Evolutionary conservation across 2,329 filamentous ascomycete species (phyloP).

Genomic region (Lojkania enalia): DNA sequence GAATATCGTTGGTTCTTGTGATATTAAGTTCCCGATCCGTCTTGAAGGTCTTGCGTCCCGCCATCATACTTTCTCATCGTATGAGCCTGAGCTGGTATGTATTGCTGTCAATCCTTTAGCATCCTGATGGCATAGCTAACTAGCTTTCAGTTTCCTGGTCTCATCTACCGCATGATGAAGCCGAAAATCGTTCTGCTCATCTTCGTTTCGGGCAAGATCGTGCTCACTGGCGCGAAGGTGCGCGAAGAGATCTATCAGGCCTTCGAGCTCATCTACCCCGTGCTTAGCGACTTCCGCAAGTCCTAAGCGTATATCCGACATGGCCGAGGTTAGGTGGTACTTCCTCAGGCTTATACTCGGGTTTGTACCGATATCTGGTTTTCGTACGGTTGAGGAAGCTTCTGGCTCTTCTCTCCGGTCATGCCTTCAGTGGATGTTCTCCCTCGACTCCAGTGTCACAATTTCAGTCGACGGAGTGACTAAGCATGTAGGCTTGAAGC

Average conservation of each 20-base stretch:
- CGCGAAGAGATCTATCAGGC: conserved; percentile 77
- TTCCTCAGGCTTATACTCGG: neutral
- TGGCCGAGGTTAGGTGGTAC: neutral
- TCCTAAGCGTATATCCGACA: conserved; percentile 49
- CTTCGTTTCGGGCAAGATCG: conserved; percentile 98
- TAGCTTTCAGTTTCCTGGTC: conserved; percentile 99
- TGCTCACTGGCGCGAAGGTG: conserved; percentile 95
- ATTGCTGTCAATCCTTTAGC: too few relatives aligned
- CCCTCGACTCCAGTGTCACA: too few relatives aligned
- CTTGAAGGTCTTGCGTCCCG: conserved; percentile 92
- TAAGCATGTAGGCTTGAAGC: too few relatives aligned
- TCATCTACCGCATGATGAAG: conserved; percentile 99
- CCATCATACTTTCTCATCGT: conserved; percentile 95
- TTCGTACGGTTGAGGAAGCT: too few relatives aligned
- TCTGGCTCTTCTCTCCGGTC: too few relatives aligned
- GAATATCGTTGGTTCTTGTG: conserved; percentile 97
- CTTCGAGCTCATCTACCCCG: conserved; percentile 25
- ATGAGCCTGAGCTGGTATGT: conserved; percentile 95
- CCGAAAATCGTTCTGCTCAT: conserved; percentile 98
- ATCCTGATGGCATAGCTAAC: too few relatives aligned
- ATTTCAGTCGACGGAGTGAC: too few relatives aligned
- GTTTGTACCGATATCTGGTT: neutral
- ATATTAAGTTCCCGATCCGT: conserved; percentile 99
- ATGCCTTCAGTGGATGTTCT: too few relatives aligned
- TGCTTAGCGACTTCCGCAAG: conserved; percentile 62